Evolutionary conservation across 1,284 basidiomycete genomes (phyloP).

Genomic region (Thecaphora frezii): DNA sequence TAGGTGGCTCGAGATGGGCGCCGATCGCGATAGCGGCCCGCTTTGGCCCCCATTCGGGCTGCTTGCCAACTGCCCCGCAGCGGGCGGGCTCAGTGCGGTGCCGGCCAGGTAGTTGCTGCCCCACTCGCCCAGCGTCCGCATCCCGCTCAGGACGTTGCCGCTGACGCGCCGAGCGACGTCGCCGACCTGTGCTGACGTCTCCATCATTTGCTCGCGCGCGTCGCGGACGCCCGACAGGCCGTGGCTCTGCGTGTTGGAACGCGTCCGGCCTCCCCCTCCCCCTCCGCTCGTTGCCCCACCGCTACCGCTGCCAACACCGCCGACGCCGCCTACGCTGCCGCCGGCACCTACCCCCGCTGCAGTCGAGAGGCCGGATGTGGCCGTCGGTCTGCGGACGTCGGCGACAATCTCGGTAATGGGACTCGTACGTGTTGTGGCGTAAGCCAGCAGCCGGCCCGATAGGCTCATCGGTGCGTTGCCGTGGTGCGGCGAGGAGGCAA

Average conservation of each 20-base stretch:
- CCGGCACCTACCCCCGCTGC: neutral
- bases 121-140: constrained; percentile 34
- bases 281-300: too few species aligned
- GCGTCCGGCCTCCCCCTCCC: neutral
- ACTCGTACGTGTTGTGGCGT: constrained; percentile 7
- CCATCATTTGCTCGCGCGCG: constrained; percentile 33
- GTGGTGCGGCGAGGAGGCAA: constrained; percentile 1
- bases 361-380: neutral
- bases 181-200: constrained; percentile 29
- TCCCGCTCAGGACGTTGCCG: constrained; percentile 31
- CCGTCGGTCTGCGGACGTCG: constrained; percentile 7
- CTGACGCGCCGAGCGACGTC: constrained; percentile 34
- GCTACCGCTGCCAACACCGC: too few species aligned
- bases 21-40: constrained; percentile 14
- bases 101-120: constrained; percentile 27
- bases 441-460: constrained; percentile 24
- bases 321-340: neutral
- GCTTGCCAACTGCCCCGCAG: neutral
- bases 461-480: constrained; percentile 20
- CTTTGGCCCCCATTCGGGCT: constrained; percentile 8
- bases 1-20: constrained; percentile 14
- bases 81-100: constrained; percentile 4
- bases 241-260: neutral
- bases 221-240: constrained; percentile 10
- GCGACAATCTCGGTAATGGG: constrained; percentile 11